Percentiles rank a stretch among this genome's conserved stretches.
Conservation (phyloP, 208 protist species). For the Wallacemonas rigidus region DNA sequence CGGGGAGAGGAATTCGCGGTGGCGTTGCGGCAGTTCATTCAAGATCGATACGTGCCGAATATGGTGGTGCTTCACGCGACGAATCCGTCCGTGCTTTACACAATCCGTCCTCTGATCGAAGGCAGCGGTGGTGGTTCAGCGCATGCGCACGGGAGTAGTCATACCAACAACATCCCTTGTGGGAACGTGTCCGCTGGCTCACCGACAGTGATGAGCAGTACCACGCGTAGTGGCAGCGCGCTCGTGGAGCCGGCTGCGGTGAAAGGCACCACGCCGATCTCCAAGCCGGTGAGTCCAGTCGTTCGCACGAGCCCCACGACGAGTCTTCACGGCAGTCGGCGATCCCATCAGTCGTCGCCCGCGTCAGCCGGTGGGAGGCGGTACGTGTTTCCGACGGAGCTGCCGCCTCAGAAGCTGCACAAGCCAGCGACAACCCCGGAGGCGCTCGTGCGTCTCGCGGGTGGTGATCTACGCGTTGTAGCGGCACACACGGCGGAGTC, state of each 20-base stretch:
- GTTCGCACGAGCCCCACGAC: slow-evolving; percentile 2
- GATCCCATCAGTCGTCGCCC: slow-evolving; percentile 1
- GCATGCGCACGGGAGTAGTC: not conserved
- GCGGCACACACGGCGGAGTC: not conserved
- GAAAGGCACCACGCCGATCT: not conserved
- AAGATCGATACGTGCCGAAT: slow-evolving; percentile 80
- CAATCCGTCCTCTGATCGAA: slow-evolving; percentile 63
- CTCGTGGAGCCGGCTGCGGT: not conserved
- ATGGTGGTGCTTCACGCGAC: slow-evolving; percentile 88
- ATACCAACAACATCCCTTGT: not conserved
- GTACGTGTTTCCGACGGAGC: slow-evolving; percentile 25
- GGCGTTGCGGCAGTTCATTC: slow-evolving; percentile 76
- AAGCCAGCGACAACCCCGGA: slow-evolving; percentile 10
- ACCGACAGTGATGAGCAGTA: not conserved
- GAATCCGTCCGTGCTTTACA: slow-evolving; percentile 72
- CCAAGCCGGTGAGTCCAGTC: slow-evolving; percentile 9
- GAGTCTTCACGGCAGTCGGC: not conserved
- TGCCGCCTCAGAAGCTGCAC: slow-evolving; percentile 19
- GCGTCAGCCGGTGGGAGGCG: not conserved
- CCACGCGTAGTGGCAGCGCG: not conserved
- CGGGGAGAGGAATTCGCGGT: slow-evolving; percentile 62
- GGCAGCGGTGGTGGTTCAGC: slow-evolving; percentile 1
- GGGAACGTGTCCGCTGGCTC: not conserved
- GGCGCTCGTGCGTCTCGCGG: slow-evolving; percentile 28
- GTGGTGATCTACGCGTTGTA: slow-evolving; percentile 24